These are phyloP conservation scores for Pythium vanterpoolii DNA, from an alignment of 352 stramenopile species.

Conservation along the genomic window DNA sequence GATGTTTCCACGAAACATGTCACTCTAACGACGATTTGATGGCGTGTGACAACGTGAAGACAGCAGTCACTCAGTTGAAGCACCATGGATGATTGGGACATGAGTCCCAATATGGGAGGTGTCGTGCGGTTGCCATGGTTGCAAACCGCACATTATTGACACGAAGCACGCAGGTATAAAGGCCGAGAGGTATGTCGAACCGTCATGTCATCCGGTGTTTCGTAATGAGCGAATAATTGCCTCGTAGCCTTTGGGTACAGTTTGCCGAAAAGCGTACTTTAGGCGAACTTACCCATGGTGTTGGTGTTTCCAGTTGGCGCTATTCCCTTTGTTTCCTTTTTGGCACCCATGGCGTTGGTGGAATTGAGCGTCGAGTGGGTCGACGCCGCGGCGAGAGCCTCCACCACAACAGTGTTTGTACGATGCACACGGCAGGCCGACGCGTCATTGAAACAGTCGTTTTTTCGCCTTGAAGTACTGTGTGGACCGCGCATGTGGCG, in stretches of 20 bases:
- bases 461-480: constrained; percentile 31
- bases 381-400: constrained; percentile 6
- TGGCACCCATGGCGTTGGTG: constrained; percentile 15
- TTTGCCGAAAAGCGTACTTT: neutral
- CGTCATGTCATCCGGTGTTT: no score
- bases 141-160: no score
- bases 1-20: no score
- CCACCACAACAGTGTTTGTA: constrained; percentile 21
- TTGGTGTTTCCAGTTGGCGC: neutral
- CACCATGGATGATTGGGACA: no score
- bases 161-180: no score
- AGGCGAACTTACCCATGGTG: neutral
- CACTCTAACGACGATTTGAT: no score
- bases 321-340: neutral
- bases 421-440: constrained; percentile 21
- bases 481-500: constrained; percentile 31
- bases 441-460: neutral
- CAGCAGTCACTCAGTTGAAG: no score
- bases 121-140: no score
- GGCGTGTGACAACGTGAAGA: neutral
- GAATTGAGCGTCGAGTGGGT: constrained; percentile 26
- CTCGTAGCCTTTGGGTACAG: neutral
- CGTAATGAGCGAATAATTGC: neutral
- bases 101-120: no score
- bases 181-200: no score